Evolutionary conservation across 768 basidiomycete species (phyloP).

Genomic region (Cystobasidium onofrii): DNA sequence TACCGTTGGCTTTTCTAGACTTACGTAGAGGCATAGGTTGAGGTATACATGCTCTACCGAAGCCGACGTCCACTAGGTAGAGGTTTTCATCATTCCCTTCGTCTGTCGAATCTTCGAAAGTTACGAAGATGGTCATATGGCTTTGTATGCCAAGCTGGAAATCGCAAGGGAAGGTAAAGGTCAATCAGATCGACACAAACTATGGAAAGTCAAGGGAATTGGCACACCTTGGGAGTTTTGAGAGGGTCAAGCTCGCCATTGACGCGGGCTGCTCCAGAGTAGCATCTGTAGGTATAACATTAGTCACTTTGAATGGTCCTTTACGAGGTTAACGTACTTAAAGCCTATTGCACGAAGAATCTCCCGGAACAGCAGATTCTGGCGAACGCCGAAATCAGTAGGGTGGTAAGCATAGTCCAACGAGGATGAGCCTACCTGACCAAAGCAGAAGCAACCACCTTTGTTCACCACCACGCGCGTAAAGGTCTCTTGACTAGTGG

Average conservation of each 20-base stretch:
- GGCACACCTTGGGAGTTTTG: background rate
- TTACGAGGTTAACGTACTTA: background rate
- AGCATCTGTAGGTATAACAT: background rate
- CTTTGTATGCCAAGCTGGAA: background rate
- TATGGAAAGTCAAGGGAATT: too few species aligned
- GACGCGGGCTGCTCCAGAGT: background rate
- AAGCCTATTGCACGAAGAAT: constrained; percentile 2
- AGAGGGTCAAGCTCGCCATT: background rate
- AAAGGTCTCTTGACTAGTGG: background rate
- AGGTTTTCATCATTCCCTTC: background rate
- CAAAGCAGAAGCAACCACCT: constrained; percentile 9
- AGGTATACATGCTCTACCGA: background rate
- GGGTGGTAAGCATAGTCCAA: background rate
- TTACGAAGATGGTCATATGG: constrained; percentile 11
- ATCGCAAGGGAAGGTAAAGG: background rate
- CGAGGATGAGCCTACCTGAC: background rate
- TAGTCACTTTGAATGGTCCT: background rate
- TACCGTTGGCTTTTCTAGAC: too few species aligned
- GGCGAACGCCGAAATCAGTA: background rate
- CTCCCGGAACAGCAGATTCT: constrained; percentile 12
- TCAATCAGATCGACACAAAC: background rate
- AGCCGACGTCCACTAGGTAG: background rate
- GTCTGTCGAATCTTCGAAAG: background rate
- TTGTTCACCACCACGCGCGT: background rate
- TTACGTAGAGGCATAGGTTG: background rate